Base-by-base conservation (phyloP, 2,329 filamentous ascomycete genomes). In the Penicillium brasilianum region DNA sequence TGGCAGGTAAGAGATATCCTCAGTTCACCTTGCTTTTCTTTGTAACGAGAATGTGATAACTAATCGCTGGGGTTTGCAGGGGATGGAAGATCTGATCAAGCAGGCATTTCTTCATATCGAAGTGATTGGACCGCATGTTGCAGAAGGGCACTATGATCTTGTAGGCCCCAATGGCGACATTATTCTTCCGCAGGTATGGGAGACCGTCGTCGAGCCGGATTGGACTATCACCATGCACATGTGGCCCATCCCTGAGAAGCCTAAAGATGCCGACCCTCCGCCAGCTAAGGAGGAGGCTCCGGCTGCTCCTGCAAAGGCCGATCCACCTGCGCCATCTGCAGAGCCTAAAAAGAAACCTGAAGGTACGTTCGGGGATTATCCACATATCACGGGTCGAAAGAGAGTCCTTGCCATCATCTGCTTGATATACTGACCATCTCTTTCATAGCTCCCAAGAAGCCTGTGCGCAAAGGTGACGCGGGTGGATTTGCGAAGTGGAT, bases 51-150 rank as follows among this genome's bases (percentile, higher is more conserved):
- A 28, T n/a, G 48, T 7, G 20, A 44, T 37, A 10, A 50, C 57
- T 67, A 49, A 64, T 18, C 11, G 43, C 32, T 13, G n/a, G 25
- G 7, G 20, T 22, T n/a, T 54, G 43, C 67, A 93, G 90, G 90
- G 90, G 18, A 94, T 95, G 90, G 90, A 94, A 75, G 89, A 92
- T 50, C 84, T 95, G 39, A 94, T 95, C 74, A 90, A 90, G 72
- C 91, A 94, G 79, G 91, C 91, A 18, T 95, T 95, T 72, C 75
- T 90, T 20, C 90, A 93, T 68, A 88, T 95, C 53, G 90, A 93
- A 52, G 81, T 88, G 13, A 87, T 94, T 57, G 90, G 90, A 0
- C 88, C 87, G 16, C 89, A 92, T 68, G 91, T 95, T 28, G 86
- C 88, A 66, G 85, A 90, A 60, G 90, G 91, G 0, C 90, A 92